phyloP scores from a whole-genome alignment of 1,284 basidiomycete genomes.

The Exsudoporus floridanus region DNA sequence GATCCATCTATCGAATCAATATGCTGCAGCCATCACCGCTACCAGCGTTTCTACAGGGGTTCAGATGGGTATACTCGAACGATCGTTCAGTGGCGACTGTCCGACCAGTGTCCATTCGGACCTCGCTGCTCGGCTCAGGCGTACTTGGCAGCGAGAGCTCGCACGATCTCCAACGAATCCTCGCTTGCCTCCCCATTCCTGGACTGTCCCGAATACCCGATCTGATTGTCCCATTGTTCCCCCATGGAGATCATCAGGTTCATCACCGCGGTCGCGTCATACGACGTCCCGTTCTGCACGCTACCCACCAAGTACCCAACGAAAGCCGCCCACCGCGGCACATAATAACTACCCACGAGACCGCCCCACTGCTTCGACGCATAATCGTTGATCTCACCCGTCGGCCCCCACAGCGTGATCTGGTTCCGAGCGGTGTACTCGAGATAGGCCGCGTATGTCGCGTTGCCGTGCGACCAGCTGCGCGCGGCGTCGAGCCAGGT shows the following conservation, averaged over 20 bases:
- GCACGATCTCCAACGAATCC: constrained; percentile 30
- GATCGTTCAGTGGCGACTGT: too few relatives aligned
- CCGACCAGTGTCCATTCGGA: too few relatives aligned
- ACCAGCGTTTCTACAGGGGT: too few relatives aligned
- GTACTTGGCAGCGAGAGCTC: constrained; percentile 19
- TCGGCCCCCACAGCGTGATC: constrained; percentile 47
- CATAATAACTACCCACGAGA: constrained; percentile 42
- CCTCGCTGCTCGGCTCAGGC: too few relatives aligned
- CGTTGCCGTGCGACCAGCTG: constrained; percentile 32
- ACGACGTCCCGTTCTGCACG: constrained; percentile 32
- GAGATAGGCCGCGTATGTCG: constrained; percentile 38
- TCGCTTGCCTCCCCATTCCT: not conserved
- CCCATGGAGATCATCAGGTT: constrained; percentile 37
- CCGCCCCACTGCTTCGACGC: constrained; percentile 49
- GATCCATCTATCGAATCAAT: too few relatives aligned
- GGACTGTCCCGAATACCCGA: constrained; percentile 5
- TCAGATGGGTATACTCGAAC: too few relatives aligned
- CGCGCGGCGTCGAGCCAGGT: constrained; percentile 41
- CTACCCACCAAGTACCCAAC: constrained; percentile 34
- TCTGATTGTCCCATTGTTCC: constrained; percentile 32
- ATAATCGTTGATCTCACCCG: constrained; percentile 45
- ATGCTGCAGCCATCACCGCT: too few relatives aligned
- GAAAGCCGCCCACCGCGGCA: constrained; percentile 39
- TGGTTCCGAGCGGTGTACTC: constrained; percentile 46
- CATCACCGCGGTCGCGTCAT: constrained; percentile 30